These are phyloP conservation scores for Silene coronaria DNA, from an alignment of 179 eudicot species.

Conservation along the genomic window DNA sequence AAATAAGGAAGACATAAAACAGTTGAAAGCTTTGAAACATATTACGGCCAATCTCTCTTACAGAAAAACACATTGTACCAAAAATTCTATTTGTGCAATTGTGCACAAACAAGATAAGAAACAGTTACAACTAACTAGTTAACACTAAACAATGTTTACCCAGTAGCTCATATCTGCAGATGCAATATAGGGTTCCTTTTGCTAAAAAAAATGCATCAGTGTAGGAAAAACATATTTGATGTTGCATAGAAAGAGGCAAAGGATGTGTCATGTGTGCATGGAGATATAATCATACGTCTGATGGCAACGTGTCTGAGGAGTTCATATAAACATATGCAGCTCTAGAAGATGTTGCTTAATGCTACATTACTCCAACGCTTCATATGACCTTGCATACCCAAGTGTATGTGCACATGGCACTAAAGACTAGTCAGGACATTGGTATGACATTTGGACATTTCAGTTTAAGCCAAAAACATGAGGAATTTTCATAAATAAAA, in stretches of 20 bases:
- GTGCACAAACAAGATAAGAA: not conserved
- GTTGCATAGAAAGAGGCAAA: not conserved
- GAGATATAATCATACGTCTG: not conserved
- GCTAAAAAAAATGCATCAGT: not conserved
- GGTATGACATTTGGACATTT: no score
- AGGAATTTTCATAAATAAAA: no score
- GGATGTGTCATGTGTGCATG: not conserved
- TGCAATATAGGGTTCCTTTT: not conserved
- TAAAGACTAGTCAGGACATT: no score
- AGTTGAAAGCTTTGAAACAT: not conserved
- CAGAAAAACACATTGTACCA: not conserved
- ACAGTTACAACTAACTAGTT: not conserved
- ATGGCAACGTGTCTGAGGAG: not conserved
- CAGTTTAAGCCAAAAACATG: no score
- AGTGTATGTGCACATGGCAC: no score
- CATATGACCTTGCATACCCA: no score
- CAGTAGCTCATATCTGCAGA: constrained; percentile 1
- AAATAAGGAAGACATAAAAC: not conserved
- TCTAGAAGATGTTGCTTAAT: no score
- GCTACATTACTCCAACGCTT: no score
- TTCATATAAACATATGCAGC: no score
- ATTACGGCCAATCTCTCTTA: not conserved
- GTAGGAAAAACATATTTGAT: not conserved
- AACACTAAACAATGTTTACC: not conserved
- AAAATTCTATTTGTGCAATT: not conserved